Base-by-base conservation (phyloP, 225 moss, liverwort and hornwort genomes). In the Climacium dendroides region DNA sequence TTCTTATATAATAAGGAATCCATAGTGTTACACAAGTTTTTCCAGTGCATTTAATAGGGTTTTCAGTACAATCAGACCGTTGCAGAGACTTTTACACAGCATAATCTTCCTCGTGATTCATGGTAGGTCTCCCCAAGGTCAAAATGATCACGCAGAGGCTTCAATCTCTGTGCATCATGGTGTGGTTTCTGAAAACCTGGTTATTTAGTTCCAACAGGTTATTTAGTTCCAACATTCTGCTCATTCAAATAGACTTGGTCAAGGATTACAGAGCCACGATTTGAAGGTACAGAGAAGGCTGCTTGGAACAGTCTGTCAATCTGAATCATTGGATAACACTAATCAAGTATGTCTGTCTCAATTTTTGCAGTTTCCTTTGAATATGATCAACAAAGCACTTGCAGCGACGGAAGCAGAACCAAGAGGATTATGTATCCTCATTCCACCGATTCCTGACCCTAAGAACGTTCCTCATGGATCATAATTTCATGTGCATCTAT, bases 371-470 rank as follows among this genome's bases (percentile, higher is more conserved):
- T 85, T 89, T 83, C 89, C 92, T 35, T 81, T 87, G 87, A 87
- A 85, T 19, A 87, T 83, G 78, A 90, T 90, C 39, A 82, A 39
- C 32, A 48, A 92, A 87, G 91, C 87, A 66, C 88, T 94, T 13
- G 81, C 89, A 55, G 80, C 82, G 14, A 70, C 43, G 32, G 66
- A 18, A 47, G 80, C 79, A 84, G 85, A 86, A 55, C 39, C 52
- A 41, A n/a, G n/a, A n/a, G 91, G 92, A 37, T 90, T 90, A 29
- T 86, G 86, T 24, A 92, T 92, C 55, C 92, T 95, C 59, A 74
- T 89, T 85, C 95, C 91, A 13, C 91, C 92, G 5, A 78, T 92
- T 85, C 89, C 90, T 26, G 88, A 92, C 75, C 94, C 92, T 16
- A 88, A 87, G 78, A 87, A 81, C 8, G 82, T 86, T 76, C 82